These are phyloP conservation scores for Moelleriella libera DNA, from an alignment of 2,329 filamentous ascomycete species.

Conservation along the genomic window DNA sequence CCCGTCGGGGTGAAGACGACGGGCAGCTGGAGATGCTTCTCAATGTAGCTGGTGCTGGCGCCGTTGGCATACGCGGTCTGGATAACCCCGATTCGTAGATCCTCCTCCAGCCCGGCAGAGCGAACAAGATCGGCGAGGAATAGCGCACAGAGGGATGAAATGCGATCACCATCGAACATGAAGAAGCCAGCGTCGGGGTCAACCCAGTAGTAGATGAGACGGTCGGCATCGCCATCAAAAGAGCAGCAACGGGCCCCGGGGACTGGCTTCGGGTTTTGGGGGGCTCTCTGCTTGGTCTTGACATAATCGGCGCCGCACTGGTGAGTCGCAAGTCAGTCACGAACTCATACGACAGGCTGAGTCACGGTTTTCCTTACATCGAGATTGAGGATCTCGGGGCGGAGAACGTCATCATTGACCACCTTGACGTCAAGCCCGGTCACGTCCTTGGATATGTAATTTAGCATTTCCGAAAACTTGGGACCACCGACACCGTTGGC, in stretches of 20 bases:
- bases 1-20: constrained; percentile 90
- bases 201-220: constrained; percentile 87
- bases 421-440: constrained; percentile 69
- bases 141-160: constrained; percentile 82
- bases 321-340: constrained; percentile 3
- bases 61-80: constrained; percentile 98
- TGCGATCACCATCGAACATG: constrained; percentile 91
- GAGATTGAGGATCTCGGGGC: constrained; percentile 77
- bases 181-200: constrained; percentile 74
- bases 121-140: constrained; percentile 85
- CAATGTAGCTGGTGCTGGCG: constrained; percentile 81
- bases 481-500: constrained; percentile 94
- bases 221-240: constrained; percentile 88
- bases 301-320: constrained; percentile 92
- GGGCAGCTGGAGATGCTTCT: constrained; percentile 74
- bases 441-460: constrained; percentile 58
- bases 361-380: constrained; percentile 42
- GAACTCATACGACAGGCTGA: not conserved
- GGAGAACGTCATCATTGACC: constrained; percentile 84
- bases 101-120: constrained; percentile 62
- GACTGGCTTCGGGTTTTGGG: constrained; percentile 65
- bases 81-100: constrained; percentile 83
- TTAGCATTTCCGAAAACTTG: constrained; percentile 75
- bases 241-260: constrained; percentile 73
- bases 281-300: constrained; percentile 90